Evolutionary conservation across 2,329 filamentous ascomycete species (phyloP).

Genomic region (Proliferodiscus dingleyae): DNA sequence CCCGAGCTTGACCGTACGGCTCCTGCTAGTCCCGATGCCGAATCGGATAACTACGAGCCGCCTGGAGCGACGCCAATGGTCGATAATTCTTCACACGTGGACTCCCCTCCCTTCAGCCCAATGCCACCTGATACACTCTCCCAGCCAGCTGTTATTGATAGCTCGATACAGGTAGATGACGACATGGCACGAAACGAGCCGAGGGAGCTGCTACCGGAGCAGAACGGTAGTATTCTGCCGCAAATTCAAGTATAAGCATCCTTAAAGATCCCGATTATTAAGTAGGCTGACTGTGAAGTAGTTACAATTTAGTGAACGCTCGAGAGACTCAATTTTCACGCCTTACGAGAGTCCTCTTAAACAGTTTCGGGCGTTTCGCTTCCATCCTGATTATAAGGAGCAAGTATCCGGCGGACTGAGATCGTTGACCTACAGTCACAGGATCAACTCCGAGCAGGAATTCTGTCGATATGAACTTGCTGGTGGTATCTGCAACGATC

Average conservation of each 20-base stretch:
- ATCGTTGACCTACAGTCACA: constrained; percentile 90
- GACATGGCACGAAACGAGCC: constrained; percentile 17
- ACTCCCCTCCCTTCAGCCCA: constrained; percentile 40
- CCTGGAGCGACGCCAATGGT: constrained; percentile 37
- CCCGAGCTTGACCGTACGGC: constrained; percentile 18
- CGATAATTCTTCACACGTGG: constrained; percentile 13
- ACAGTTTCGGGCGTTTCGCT: constrained; percentile 83
- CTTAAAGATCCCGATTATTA: constrained; percentile 12
- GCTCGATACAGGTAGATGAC: constrained; percentile 26
- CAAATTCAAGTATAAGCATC: constrained; percentile 24
- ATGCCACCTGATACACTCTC: constrained; percentile 31
- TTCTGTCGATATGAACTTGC: constrained; percentile 74
- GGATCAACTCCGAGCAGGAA: constrained; percentile 69
- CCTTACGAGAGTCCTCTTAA: constrained; percentile 82
- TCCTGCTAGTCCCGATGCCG: constrained; percentile 6
- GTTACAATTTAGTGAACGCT: constrained; percentile 6
- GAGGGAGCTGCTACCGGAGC: constrained; percentile 10
- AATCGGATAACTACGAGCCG: constrained; percentile 53
- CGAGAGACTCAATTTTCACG: constrained; percentile 30
- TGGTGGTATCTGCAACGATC: constrained; percentile 67
- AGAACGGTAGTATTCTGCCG: constrained; percentile 13
- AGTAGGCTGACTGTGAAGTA: constrained; percentile 22
- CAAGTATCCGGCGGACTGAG: constrained; percentile 71
- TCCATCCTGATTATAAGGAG: constrained; percentile 71
- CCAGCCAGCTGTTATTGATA: constrained; percentile 20